Evolutionary conservation across 208 protist genomes (phyloP).

Genomic region (Trypanosoma congolense): DNA sequence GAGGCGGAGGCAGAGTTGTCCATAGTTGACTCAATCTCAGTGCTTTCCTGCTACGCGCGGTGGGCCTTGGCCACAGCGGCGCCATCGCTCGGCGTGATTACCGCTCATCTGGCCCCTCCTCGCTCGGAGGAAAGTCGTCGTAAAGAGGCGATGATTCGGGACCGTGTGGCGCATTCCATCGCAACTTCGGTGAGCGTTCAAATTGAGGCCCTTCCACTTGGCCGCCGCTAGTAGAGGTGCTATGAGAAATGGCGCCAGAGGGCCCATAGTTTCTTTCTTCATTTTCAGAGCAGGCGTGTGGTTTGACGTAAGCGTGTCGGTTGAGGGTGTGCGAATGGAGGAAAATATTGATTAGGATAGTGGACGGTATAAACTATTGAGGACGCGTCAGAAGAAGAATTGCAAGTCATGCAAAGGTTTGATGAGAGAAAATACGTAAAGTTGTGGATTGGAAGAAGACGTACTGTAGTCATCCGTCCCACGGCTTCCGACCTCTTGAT

Average conservation of each 20-base stretch:
- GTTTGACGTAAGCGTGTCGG: background rate
- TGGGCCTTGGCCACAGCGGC: constrained; percentile 52
- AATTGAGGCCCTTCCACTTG: constrained; percentile 40
- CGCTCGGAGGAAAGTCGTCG: constrained; percentile 17
- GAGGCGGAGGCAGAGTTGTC: constrained; percentile 26
- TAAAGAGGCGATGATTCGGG: constrained; percentile 72
- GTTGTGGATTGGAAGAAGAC: no score
- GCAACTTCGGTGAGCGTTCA: constrained; percentile 56
- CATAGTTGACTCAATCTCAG: constrained; percentile 20
- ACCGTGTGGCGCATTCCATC: constrained; percentile 60
- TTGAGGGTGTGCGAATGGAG: no score
- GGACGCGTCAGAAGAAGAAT: background rate
- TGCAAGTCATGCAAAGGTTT: background rate
- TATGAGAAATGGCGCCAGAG: no score
- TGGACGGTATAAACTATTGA: background rate
- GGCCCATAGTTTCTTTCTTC: no score
- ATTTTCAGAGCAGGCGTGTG: no score
- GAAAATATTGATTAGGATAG: no score
- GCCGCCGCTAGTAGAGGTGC: background rate
- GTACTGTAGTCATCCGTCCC: no score
- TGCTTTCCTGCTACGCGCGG: constrained; percentile 51
- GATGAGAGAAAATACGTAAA: no score
- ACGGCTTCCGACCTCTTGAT: no score
- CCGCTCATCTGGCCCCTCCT: constrained; percentile 55
- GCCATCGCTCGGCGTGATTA: constrained; percentile 55